Evolutionary conservation across 164 flowering plant genomes (phyloP), one percentile per base, ranked within the genome.

Genomic region (Tetracentron sinense): DNA sequence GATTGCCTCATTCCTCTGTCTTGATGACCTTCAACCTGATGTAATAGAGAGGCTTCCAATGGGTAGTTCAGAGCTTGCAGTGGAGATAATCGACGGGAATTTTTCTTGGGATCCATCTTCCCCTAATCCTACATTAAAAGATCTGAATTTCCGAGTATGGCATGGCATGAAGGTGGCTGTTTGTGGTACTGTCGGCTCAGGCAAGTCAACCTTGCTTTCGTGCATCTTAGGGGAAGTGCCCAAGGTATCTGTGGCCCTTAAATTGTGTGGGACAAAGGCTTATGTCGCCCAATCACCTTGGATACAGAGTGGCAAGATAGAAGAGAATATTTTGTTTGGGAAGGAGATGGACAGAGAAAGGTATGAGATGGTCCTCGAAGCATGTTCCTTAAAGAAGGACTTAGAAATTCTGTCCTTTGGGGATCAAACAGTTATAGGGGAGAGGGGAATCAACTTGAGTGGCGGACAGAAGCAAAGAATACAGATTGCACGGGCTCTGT

Each of bases 401-500:
- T 64, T 92, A 8, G 96, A 89, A 65, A 79, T 89, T 64, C 74
- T 89, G 21, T 55, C 94, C 4, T 78, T 79, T 72, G 96, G 96
- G 10, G 96, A 92, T 73, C 92, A 87, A 67, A 92, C 96, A 1
- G 67, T 85, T 20, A 87, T 92, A 44, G 94, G 97, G 3, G 96
- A 92, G 76, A 80, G 94, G 61, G 96, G 97, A 55, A 89, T 92
- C 70, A 91, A 91, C 70, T 68, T 91, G 74, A 91, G 97, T 61
- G 97, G 97, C 23, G 97, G 97, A 19, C 96, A 89, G 79, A 92
- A 89, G 77, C 96, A 91, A 64, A 83, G 96, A 58, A 74, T 89
- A 60, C 96, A 89, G 70, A 85, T 89, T 73, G 97, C 97, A 2
- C 87, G 97, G 27, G 94, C 97, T 56, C 62, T 89, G 0, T 92